phyloP scores from a whole-genome alignment of 805 yeast genomes.

The Candida sithepensis region DNA sequence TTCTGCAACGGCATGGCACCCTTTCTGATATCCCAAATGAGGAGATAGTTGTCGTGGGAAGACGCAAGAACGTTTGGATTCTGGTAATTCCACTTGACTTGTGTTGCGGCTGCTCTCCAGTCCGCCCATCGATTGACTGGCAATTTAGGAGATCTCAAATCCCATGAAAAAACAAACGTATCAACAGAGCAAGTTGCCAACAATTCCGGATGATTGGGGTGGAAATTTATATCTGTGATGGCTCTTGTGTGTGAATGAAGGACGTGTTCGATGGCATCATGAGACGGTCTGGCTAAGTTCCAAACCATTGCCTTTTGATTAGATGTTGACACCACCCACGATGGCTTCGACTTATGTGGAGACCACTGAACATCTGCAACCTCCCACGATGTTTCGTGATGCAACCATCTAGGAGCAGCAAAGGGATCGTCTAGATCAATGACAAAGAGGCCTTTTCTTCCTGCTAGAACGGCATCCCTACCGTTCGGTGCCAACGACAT shows the following conservation, averaged over 20 bases:
- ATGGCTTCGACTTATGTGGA: conserved; percentile 78
- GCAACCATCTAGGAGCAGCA: conserved; percentile 90
- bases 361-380: conserved; percentile 99
- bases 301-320: conserved; percentile 94
- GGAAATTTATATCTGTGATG: conserved; percentile 93
- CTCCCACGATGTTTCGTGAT: conserved; percentile 93
- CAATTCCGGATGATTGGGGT: conserved; percentile 78
- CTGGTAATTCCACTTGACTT: conserved; percentile 86
- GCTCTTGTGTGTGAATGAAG: conserved; percentile 91
- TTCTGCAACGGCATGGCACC: conserved; percentile 72
- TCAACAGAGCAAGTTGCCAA: conserved; percentile 93
- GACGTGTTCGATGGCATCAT: conserved; percentile 77
- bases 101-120: conserved; percentile 93
- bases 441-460: conserved; percentile 75
- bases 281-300: conserved; percentile 68
- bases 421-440: conserved; percentile 96
- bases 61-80: conserved; percentile 79
- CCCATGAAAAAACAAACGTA: conserved; percentile 87
- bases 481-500: conserved; percentile 88
- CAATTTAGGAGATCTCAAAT: conserved; percentile 70
- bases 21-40: conserved; percentile 85
- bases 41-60: conserved; percentile 76
- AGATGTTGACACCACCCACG: conserved; percentile 91
- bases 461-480: conserved; percentile 90
- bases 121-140: conserved; percentile 84